Evolutionary conservation across 1,139 yeast species (phyloP).

Genomic region (Yarrowia galli): DNA sequence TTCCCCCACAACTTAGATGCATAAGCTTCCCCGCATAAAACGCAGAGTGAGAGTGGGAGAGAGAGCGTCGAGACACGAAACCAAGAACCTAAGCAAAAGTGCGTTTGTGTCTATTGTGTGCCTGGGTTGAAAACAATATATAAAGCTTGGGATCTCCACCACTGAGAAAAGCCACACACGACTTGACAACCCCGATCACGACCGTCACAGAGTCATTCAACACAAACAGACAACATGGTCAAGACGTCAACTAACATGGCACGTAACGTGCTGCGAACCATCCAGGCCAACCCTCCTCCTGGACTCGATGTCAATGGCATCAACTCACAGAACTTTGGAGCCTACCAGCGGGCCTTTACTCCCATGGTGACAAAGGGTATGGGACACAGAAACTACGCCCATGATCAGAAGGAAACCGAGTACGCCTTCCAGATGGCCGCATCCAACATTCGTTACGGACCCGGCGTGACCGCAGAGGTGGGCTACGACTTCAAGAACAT

Average conservation of each 20-base stretch:
- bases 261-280: conserved; percentile 37
- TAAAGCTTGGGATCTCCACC: conserved; percentile 13
- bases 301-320: conserved; percentile 34
- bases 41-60: not conserved
- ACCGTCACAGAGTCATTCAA: not conserved
- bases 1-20: conserved; percentile 29
- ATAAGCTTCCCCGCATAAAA: conserved; percentile 29
- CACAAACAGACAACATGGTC: not conserved
- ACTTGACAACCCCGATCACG: too few relatives aligned
- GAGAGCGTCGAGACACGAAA: conserved; percentile 2
- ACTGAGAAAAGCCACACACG: not conserved
- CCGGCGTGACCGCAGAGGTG: conserved; percentile 53
- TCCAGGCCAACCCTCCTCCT: conserved; percentile 38
- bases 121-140: not conserved
- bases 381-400: conserved; percentile 34
- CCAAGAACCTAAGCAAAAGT: not conserved
- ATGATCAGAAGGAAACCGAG: conserved; percentile 43
- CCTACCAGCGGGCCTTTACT: conserved; percentile 36
- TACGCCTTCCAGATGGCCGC: conserved; percentile 56
- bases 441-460: conserved; percentile 53
- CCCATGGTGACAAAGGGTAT: conserved; percentile 31
- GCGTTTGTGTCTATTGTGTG: too few relatives aligned
- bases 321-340: conserved; percentile 14
- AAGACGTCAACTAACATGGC: conserved; percentile 19
- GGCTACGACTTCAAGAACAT: conserved; percentile 54